Base-by-base conservation (phyloP, 2,329 filamentous ascomycete species). In the Capronia epimyces region DNA sequence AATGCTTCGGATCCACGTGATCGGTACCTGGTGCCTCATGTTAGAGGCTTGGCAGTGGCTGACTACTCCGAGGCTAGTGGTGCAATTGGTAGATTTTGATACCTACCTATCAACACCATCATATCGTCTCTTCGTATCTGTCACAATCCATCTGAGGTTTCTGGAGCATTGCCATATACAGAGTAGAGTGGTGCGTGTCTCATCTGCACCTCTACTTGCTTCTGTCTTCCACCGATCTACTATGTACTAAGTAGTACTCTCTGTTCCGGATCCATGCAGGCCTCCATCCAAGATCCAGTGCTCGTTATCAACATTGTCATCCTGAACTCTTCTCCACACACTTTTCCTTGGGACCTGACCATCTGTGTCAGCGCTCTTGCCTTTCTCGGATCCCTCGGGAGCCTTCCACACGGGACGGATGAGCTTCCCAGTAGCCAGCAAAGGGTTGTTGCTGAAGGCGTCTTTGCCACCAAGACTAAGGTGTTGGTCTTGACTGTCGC, bases 261-360 rank as follows among this genome's bases (percentile, higher is more conserved):
- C 58, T 7, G 21, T 47, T 8, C 55, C 60, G 52, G 68, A 64
- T 1, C 71, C 71, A 56, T 68, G 65, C 32, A 70, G 44, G 3
- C 71, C 71, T 20, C 71, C 71, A 49, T 73, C 71, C 39, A 73
- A 53, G 50, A 73, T 72, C 71, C 71, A 74, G 49, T 69, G 68
- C 60, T 74, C 71, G 52, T 73, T 73, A 53, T 73, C 70, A 21
- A 71, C 71, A 41, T 69, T 69, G 45, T 64, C 58, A 50, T 74
- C 71, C 54, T 74, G 72, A 16, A 74, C 72, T 31, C 71, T 65
- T 31, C 71, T 65, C 72, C 72, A 74, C 13, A 69, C 69, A 58
- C 70, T 70, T 50, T 65, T 68, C 31, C 63, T 62, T 50, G 70
- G 67, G 24, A 62, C 63, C 3, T 40, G 32, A 15, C 53, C 60